phyloP scores from a whole-genome alignment of 2,329 filamentous ascomycete species.

The Polychaeton citri region DNA sequence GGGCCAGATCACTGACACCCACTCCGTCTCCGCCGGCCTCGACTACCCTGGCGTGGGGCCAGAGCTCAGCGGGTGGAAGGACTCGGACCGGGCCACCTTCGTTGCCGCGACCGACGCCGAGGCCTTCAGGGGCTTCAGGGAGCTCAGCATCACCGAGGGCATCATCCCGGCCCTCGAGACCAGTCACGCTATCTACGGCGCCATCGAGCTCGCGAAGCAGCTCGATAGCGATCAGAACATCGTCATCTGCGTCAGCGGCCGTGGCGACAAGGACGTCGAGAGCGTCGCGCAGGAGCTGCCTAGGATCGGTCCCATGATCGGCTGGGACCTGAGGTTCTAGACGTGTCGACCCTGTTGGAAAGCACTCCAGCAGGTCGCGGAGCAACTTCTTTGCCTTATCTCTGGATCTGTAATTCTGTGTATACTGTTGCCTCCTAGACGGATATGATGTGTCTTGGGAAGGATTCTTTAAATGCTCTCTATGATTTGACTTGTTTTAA shows the following conservation, averaged over 20 bases:
- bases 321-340: conserved; percentile 47
- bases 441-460: no score
- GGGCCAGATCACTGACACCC: conserved; percentile 87
- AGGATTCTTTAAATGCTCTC: no score
- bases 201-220: conserved; percentile 79
- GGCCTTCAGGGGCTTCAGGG: conserved; percentile 74
- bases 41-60: conserved; percentile 97
- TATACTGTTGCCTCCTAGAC: no score
- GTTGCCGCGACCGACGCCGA: conserved; percentile 83
- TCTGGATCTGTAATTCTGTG: no score
- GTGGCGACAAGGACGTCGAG: conserved; percentile 98
- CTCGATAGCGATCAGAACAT: conserved; percentile 81
- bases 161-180: conserved; percentile 95
- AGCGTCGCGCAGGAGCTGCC: conserved; percentile 92
- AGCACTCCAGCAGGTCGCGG: no score
- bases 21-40: conserved; percentile 89
- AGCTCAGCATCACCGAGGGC: conserved; percentile 78
- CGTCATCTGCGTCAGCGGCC: conserved; percentile 83
- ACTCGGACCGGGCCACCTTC: conserved; percentile 72
- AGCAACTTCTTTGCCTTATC: no score
- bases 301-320: conserved; percentile 76
- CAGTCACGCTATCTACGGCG: conserved; percentile 82
- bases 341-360: no score
- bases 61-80: conserved; percentile 87
- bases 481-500: no score